Conservation (phyloP, 2,329 filamentous ascomycete genomes). For the Onygenales sp. region DNA sequence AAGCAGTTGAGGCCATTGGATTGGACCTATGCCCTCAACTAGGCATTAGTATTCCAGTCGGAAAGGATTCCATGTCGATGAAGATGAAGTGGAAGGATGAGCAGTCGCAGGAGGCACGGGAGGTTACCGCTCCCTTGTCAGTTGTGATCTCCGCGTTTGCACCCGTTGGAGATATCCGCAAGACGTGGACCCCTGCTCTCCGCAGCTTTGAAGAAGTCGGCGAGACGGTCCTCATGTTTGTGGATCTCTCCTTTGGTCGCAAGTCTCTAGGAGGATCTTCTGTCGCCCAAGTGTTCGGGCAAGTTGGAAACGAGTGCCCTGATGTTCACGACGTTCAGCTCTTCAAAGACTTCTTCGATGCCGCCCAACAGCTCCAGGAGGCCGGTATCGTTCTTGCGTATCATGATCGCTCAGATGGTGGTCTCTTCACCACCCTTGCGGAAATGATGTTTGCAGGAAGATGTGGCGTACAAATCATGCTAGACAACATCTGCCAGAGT, state of each 20-base stretch:
- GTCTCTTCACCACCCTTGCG: constrained; percentile 76
- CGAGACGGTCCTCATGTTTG: constrained; percentile 78
- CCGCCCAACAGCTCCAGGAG: constrained; percentile 59
- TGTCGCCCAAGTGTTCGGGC: constrained; percentile 77
- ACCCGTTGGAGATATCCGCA: constrained; percentile 68
- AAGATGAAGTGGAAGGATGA: constrained; percentile 88
- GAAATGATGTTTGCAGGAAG: constrained; percentile 99
- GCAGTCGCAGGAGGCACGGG: constrained; percentile 57
- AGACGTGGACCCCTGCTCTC: constrained; percentile 90
- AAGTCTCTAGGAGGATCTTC: constrained; percentile 84
- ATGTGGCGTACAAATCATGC: constrained; percentile 74
- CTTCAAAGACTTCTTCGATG: constrained; percentile 86
- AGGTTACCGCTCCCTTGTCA: constrained; percentile 86
- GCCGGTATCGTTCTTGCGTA: constrained; percentile 75
- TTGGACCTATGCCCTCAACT: constrained; percentile 84
- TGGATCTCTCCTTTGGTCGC: constrained; percentile 75
- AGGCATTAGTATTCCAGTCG: constrained; percentile 89
- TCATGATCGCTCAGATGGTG: constrained; percentile 89
- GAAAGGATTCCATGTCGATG: constrained; percentile 98
- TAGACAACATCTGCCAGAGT: constrained; percentile 57
- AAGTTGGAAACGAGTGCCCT: constrained; percentile 74
- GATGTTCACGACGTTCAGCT: constrained; percentile 75
- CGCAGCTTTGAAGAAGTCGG: constrained; percentile 76
- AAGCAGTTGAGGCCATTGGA: constrained; percentile 86
- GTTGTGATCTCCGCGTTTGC: constrained; percentile 86